Evolutionary conservation across 1,139 yeast species (phyloP).

Genomic region (Yamadazyma buinensis): DNA sequence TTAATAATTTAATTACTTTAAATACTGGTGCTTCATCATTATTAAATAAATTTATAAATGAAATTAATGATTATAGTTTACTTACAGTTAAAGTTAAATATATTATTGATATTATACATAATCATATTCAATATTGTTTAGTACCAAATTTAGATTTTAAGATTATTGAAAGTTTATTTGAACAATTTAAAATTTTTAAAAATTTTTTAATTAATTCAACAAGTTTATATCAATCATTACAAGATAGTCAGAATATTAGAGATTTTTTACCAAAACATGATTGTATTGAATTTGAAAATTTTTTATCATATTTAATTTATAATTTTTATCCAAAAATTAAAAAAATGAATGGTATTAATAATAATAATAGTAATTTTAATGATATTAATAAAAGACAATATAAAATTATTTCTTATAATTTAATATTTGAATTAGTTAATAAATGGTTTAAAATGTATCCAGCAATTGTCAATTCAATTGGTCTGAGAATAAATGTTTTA

Average conservation of each 20-base stretch:
- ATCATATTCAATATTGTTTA: conserved; percentile 22
- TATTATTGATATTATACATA: conserved; percentile 23
- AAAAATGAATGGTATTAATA: conserved; percentile 24
- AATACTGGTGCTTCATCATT: conserved; percentile 35
- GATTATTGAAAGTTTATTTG: conserved; percentile 16
- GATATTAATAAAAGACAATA: no score
- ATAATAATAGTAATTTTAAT: conserved; percentile 5
- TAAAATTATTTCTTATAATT: conserved; percentile 16
- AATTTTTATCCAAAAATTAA: conserved; percentile 25
- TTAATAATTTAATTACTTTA: conserved; percentile 30
- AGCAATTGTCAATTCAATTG: conserved; percentile 28
- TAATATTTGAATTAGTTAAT: conserved; percentile 29
- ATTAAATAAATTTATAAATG: conserved; percentile 24
- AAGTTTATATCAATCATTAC: conserved; percentile 13
- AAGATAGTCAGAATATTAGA: conserved; percentile 11
- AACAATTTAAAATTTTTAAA: conserved; percentile 19
- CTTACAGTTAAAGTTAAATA: conserved; percentile 20
- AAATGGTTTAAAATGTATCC: conserved; percentile 38
- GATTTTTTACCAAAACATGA: conserved; percentile 17
- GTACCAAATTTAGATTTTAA: conserved; percentile 36
- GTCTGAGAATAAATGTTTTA: conserved; percentile 25
- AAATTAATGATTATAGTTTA: conserved; percentile 17
- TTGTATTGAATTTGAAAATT: conserved; percentile 27
- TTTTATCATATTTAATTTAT: conserved; percentile 24
- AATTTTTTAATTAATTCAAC: conserved; percentile 18